Conservation (phyloP, 2,329 filamentous ascomycete species). For the Emergomyces orientalis region DNA sequence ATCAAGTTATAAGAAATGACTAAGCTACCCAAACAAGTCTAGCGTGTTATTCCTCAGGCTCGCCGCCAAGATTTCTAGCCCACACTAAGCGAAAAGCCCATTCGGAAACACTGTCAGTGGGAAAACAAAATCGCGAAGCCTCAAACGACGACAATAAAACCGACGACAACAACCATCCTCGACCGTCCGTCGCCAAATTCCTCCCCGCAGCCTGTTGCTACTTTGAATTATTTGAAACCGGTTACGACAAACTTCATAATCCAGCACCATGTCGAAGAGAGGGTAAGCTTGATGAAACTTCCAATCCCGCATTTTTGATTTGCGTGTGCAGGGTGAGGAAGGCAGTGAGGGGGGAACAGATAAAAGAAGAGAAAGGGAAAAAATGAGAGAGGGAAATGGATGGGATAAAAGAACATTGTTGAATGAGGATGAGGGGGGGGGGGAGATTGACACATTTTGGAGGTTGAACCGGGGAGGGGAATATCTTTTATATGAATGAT, state of each 20-base stretch:
- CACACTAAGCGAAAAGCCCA: conserved; percentile 37
- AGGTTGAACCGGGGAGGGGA: neutral
- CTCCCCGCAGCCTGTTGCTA: conserved; percentile 25
- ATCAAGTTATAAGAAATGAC: conserved; percentile 11
- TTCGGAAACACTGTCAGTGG: conserved; percentile 18
- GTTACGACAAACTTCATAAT: conserved; percentile 27
- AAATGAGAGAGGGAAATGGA: neutral
- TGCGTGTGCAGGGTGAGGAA: neutral
- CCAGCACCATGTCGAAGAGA: conserved; percentile 44
- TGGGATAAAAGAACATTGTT: neutral
- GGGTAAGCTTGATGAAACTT: conserved; percentile 31
- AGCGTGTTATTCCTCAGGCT: neutral
- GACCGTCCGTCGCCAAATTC: conserved; percentile 9
- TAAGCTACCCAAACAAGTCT: conserved; percentile 16
- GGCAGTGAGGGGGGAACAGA: neutral
- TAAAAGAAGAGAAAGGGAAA: neutral
- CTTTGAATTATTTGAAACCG: conserved; percentile 30
- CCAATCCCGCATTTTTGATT: conserved; percentile 5
- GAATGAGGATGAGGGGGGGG: neutral
- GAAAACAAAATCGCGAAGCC: conserved; percentile 6
- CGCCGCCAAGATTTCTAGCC: conserved; percentile 36
- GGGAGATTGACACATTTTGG: conserved; percentile 1
- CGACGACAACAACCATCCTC: neutral
- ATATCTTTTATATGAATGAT: neutral
- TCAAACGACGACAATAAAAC: conserved; percentile 7